These are phyloP conservation scores for Sanghuangporus weigelae DNA, from an alignment of 1,284 basidiomycete genomes.

Conservation along the genomic window DNA sequence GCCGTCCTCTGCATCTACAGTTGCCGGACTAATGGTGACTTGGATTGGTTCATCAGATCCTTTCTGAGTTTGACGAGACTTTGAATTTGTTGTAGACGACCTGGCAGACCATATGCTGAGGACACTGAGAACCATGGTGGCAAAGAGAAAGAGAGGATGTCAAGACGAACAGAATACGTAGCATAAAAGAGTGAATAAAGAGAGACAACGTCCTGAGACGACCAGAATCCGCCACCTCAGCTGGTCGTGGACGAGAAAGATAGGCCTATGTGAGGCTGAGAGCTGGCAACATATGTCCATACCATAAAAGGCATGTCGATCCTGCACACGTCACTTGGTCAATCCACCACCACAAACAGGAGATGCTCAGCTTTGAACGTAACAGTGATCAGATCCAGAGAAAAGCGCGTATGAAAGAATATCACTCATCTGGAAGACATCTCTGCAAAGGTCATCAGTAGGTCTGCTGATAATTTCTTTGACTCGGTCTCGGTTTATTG, in stretches of 20 bases:
- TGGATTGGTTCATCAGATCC: not conserved
- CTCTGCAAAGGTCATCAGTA: too few relatives aligned
- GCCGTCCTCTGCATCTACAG: not conserved
- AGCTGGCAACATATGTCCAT: not conserved
- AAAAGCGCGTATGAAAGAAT: too few relatives aligned
- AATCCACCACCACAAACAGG: not conserved
- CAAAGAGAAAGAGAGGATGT: not conserved
- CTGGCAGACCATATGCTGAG: constrained; percentile 7
- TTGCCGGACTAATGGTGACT: not conserved
- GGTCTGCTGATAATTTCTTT: too few relatives aligned
- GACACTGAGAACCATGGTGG: constrained; percentile 10
- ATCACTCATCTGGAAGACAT: too few relatives aligned
- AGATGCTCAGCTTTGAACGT: too few relatives aligned
- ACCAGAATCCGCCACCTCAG: not conserved
- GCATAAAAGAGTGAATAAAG: not conserved
- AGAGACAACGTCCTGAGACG: not conserved
- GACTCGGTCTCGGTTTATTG: too few relatives aligned
- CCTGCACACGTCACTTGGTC: not conserved
- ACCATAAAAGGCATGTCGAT: not conserved
- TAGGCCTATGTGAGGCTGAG: not conserved
- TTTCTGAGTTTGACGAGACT: not conserved
- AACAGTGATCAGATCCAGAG: too few relatives aligned
- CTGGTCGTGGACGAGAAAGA: not conserved
- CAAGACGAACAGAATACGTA: too few relatives aligned
- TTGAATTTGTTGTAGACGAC: not conserved